Evolutionary conservation across 768 basidiomycete genomes (phyloP).

Genomic region (Auriscalpium orientale): DNA sequence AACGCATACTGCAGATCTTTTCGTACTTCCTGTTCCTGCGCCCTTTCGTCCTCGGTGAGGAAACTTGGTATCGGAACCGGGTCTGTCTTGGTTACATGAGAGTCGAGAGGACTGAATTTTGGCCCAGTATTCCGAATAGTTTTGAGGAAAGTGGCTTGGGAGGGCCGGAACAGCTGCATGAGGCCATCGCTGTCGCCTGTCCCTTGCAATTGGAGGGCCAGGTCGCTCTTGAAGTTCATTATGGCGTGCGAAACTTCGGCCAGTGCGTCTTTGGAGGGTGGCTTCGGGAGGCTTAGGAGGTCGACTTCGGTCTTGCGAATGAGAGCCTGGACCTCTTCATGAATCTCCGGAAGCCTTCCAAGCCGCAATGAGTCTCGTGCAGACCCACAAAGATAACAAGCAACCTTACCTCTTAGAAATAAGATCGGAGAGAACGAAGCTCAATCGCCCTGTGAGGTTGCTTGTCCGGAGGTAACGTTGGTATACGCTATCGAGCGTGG

Average conservation of each 20-base stretch:
- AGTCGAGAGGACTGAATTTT: no score
- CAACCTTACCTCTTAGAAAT: not conserved
- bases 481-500: not conserved
- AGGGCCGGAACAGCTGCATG: conserved; percentile 42
- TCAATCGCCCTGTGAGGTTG: not conserved
- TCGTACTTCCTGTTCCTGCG: not conserved
- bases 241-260: conserved; percentile 42
- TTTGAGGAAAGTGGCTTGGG: conserved; percentile 35
- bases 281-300: conserved; percentile 29
- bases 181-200: conserved; percentile 41
- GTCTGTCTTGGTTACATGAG: conserved; percentile 21
- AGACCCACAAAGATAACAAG: not conserved
- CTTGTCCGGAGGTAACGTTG: not conserved
- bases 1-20: conserved; percentile 15
- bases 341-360: conserved; percentile 49
- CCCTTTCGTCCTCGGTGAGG: conserved; percentile 32
- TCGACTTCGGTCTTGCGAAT: conserved; percentile 28
- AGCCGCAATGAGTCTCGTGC: not conserved
- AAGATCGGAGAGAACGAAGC: not conserved
- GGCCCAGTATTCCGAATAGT: conserved; percentile 25
- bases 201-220: conserved; percentile 40
- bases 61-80: conserved; percentile 19
- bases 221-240: conserved; percentile 33
- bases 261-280: conserved; percentile 44
- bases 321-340: conserved; percentile 40